phyloP scores from a whole-genome alignment of 1,284 basidiomycete species.

The Golubevia sp. region DNA sequence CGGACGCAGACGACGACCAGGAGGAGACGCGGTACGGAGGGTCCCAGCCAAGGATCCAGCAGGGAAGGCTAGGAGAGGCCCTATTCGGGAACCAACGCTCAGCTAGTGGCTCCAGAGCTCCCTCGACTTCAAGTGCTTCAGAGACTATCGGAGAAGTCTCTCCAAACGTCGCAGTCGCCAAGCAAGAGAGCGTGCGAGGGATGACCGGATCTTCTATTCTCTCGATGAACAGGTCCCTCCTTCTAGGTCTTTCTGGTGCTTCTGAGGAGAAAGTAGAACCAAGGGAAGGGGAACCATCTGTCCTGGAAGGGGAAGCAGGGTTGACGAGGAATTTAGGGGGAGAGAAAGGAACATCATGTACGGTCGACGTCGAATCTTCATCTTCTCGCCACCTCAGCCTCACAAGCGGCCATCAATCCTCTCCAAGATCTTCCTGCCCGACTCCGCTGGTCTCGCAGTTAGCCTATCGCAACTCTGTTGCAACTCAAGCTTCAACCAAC shows the following conservation, averaged over 20 bases:
- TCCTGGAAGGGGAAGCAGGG: too few species aligned
- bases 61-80: neutral
- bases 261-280: neutral
- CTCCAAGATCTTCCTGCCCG: neutral
- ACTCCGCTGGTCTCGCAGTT: too few species aligned
- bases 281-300: too few species aligned
- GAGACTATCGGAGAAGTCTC: neutral
- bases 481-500: too few species aligned
- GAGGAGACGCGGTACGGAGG: neutral
- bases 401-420: neutral
- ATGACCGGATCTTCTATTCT: neutral
- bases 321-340: too few species aligned
- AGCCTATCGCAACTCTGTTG: too few species aligned
- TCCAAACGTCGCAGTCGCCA: neutral
- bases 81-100: neutral
- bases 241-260: neutral
- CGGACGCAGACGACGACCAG: neutral
- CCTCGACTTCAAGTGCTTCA: neutral
- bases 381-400: neutral
- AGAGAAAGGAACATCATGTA: neutral
- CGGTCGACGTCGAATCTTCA: neutral
- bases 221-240: neutral
- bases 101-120: neutral
- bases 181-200: neutral
- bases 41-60: neutral